Conservation (phyloP, 768 basidiomycete species). For the Crassisporium funariophilum region DNA sequence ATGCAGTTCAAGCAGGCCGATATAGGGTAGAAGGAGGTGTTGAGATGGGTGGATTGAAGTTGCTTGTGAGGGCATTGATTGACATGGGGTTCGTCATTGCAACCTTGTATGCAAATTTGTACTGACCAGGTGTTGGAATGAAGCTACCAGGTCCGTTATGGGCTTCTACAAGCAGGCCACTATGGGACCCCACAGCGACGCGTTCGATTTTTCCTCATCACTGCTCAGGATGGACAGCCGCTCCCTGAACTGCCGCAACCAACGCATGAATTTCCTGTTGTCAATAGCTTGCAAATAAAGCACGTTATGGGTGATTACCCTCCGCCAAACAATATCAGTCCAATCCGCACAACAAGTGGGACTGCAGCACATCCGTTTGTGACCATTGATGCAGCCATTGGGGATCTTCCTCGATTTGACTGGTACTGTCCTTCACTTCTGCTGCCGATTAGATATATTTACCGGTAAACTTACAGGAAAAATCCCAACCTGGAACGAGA, state of each 20-base stretch:
- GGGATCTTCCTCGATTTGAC: constrained; percentile 71
- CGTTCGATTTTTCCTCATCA: constrained; percentile 55
- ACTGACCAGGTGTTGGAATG: not conserved
- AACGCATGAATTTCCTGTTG: constrained; percentile 51
- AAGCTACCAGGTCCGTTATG: constrained; percentile 57
- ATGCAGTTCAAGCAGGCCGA: constrained; percentile 37
- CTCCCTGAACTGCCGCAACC: constrained; percentile 58
- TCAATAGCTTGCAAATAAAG: constrained; percentile 51
- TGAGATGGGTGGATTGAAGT: constrained; percentile 73
- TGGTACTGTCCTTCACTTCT: constrained; percentile 47
- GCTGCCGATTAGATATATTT: too few species aligned
- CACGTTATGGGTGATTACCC: constrained; percentile 39
- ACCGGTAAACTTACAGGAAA: constrained; percentile 31
- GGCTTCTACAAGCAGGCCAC: constrained; percentile 53
- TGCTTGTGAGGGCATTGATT: constrained; percentile 59
- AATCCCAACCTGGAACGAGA: constrained; percentile 29
- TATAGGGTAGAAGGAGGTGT: constrained; percentile 64
- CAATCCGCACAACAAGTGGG: constrained; percentile 50
- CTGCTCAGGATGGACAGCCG: constrained; percentile 41
- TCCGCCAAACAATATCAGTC: constrained; percentile 28
- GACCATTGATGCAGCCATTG: constrained; percentile 71
- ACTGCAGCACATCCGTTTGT: constrained; percentile 59
- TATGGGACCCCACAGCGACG: constrained; percentile 61
- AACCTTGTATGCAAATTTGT: not conserved
- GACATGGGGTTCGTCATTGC: constrained; percentile 58